Conservation (phyloP, 495 filamentous ascomycete species). For the Aspergillus hancockii region DNA sequence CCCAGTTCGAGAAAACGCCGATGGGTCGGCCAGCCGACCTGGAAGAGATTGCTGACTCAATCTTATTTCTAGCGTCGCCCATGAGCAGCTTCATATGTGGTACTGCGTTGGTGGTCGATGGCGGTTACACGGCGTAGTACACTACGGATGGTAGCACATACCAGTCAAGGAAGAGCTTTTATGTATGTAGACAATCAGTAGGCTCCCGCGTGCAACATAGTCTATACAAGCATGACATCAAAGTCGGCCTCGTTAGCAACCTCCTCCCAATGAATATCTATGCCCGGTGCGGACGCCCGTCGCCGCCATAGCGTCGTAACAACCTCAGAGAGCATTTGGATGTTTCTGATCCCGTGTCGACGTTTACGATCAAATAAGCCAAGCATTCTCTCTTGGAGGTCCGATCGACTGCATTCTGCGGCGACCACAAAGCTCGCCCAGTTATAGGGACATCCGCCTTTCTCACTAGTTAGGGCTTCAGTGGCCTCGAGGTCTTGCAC, state of each 20-base stretch:
- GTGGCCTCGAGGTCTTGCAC: conserved; percentile 26
- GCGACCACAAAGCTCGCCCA: conserved; percentile 32
- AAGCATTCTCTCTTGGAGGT: conserved; percentile 26
- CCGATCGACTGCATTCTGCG: conserved; percentile 25
- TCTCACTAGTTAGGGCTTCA: conserved; percentile 18
- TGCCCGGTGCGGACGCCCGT: conserved; percentile 13
- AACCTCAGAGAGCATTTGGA: conserved; percentile 24
- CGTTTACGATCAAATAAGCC: conserved; percentile 24
- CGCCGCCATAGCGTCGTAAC: conserved; percentile 26
- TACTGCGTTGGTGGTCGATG: conserved; percentile 18
- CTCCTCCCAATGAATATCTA: conserved; percentile 30
- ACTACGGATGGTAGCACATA: background rate
- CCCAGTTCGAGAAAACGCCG: conserved; percentile 47
- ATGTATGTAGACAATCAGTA: background rate
- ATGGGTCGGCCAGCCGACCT: conserved; percentile 55
- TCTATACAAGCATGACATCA: conserved; percentile 31
- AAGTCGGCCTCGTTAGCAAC: conserved; percentile 28
- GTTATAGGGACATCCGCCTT: conserved; percentile 29
- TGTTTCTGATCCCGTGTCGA: conserved; percentile 27
- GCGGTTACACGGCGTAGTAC: conserved; percentile 25
- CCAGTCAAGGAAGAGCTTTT: background rate
- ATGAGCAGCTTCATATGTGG: conserved; percentile 43
- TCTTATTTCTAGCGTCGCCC: conserved; percentile 58
- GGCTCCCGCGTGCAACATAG: background rate
- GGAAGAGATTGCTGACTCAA: conserved; percentile 70